These are phyloP conservation scores for Hypomontagnella submonticulosa DNA, from an alignment of 495 filamentous ascomycete species.

Conservation along the genomic window DNA sequence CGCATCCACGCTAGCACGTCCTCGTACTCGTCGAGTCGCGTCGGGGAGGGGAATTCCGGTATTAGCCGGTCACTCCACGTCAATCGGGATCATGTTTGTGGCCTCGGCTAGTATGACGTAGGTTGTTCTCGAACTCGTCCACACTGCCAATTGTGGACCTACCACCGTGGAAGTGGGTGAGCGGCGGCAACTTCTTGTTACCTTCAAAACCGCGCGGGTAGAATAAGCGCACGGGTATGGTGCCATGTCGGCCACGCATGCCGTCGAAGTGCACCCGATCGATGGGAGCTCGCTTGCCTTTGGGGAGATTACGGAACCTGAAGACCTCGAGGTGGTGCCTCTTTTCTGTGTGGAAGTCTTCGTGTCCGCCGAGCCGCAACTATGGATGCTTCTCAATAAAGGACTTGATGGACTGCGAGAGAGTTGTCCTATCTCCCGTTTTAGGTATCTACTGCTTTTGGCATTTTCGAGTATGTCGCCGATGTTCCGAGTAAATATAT, in stretches of 20 bases:
- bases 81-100: conserved; percentile 41
- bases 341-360: conserved; percentile 46
- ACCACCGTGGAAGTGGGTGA: conserved; percentile 57
- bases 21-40: conserved; percentile 49
- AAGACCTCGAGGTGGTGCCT: conserved; percentile 49
- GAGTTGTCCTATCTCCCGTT: conserved; percentile 6
- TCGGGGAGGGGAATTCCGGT: conserved; percentile 53
- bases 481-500: neutral
- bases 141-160: conserved; percentile 52
- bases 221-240: conserved; percentile 48
- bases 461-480: conserved; percentile 1
- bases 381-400: conserved; percentile 7
- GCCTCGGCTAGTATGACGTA: conserved; percentile 48
- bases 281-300: conserved; percentile 40
- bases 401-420: conserved; percentile 9
- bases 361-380: conserved; percentile 39
- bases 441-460: conserved; percentile 8
- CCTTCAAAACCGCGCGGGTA: conserved; percentile 41
- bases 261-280: conserved; percentile 49
- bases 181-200: conserved; percentile 29
- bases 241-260: conserved; percentile 52
- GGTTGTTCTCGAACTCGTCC: conserved; percentile 54
- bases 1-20: conserved; percentile 46
- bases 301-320: conserved; percentile 44
- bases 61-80: conserved; percentile 53